Percentiles rank a stretch among this genome's conserved stretches.
phyloP scores from a whole-genome alignment of 164 flowering plant genomes.

The Liriodendron chinense region DNA sequence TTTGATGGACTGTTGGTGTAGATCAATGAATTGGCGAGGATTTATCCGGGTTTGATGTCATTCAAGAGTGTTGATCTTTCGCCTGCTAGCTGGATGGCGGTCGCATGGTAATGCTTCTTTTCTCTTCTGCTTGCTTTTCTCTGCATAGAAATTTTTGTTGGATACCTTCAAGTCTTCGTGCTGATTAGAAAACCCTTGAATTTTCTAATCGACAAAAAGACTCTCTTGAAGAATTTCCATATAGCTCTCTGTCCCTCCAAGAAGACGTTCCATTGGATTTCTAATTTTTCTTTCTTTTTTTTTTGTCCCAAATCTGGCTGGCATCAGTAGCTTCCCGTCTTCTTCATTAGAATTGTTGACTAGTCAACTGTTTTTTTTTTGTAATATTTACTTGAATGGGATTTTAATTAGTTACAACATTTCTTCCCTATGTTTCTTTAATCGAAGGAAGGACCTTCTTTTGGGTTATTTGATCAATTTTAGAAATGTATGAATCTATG shows the following conservation, averaged over 20 bases:
- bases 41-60: slow-evolving; percentile 42
- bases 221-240: not conserved
- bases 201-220: not conserved
- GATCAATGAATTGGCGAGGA: slow-evolving; percentile 39
- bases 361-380: not conserved
- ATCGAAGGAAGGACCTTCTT: not conserved
- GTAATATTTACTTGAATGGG: not conserved
- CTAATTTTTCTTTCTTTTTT: not conserved
- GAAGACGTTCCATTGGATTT: too few species aligned
- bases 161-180: not conserved
- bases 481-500: not conserved
- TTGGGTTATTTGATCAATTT: not conserved
- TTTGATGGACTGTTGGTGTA: slow-evolving; percentile 12
- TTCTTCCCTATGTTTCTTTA: not conserved
- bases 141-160: not conserved
- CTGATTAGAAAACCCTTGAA: not conserved
- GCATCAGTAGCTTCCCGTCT: not conserved
- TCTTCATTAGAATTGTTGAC: not conserved
- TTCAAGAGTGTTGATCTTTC: slow-evolving; percentile 56
- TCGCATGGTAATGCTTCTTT: slow-evolving; percentile 45
- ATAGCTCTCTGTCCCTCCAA: too few species aligned
- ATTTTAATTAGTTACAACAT: not conserved
- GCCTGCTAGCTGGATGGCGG: slow-evolving; percentile 83
- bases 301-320: not conserved
- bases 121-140: not conserved